Evolutionary conservation across 2,329 filamentous ascomycete species (phyloP).

Genomic region (Aspergillus amoenus): DNA sequence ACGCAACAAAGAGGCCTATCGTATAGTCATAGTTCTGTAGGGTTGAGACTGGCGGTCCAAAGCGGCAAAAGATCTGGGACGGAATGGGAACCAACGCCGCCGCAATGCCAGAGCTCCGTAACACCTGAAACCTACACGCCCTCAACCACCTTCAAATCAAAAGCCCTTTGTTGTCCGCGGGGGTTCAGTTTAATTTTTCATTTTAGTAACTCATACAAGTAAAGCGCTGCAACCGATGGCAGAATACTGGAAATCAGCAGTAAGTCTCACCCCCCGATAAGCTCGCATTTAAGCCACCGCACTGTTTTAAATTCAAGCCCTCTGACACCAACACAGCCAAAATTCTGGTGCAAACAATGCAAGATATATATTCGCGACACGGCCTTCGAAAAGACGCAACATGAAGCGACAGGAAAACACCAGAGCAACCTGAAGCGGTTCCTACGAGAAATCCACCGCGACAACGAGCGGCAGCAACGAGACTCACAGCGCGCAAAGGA

Average conservation of each 20-base stretch:
- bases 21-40: background rate
- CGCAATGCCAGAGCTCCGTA: background rate
- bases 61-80: background rate
- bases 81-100: background rate
- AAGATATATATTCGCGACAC: slow-evolving; percentile 87
- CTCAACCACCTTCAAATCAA: background rate
- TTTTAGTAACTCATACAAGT: background rate
- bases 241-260: slow-evolving; percentile 97
- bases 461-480: slow-evolving; percentile 74
- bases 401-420: slow-evolving; percentile 83
- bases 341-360: slow-evolving; percentile 99
- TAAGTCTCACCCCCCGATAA: slow-evolving; percentile 32
- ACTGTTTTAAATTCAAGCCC: background rate
- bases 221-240: slow-evolving; percentile 64
- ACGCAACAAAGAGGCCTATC: background rate
- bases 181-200: background rate
- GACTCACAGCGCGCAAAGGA: slow-evolving; percentile 79
- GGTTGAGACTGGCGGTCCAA: background rate
- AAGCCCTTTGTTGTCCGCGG: background rate
- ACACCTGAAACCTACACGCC: background rate
- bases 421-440: slow-evolving; percentile 85
- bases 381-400: slow-evolving; percentile 81
- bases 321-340: slow-evolving; percentile 55
- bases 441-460: slow-evolving; percentile 81
- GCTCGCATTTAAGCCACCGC: background rate